These are phyloP conservation scores for Suhomyces pyralidae DNA, from an alignment of 805 yeast genomes.

Conservation along the genomic window DNA sequence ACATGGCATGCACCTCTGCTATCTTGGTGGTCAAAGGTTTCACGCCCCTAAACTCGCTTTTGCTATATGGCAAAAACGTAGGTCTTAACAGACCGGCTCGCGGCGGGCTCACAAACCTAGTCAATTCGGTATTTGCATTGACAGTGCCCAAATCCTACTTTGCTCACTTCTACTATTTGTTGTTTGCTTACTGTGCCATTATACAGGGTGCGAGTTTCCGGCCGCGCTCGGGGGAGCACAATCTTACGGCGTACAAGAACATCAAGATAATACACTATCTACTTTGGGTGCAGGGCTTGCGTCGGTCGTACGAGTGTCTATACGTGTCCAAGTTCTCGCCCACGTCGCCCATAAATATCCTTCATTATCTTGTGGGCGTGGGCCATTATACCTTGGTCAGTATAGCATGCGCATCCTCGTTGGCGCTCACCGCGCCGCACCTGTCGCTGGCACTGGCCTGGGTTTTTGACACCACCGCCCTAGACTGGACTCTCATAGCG, in stretches of 20 bases:
- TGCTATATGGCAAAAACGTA: slow-evolving; percentile 22
- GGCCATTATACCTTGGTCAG: slow-evolving; percentile 50
- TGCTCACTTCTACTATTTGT: slow-evolving; percentile 56
- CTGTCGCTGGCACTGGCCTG: no score
- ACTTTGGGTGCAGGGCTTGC: slow-evolving; percentile 45
- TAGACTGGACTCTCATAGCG: slow-evolving; percentile 24
- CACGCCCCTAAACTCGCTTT: slow-evolving; percentile 16
- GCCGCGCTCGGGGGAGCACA: slow-evolving; percentile 4
- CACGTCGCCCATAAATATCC: slow-evolving; percentile 55
- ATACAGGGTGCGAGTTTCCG: slow-evolving; percentile 17
- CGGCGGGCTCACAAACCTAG: neutral
- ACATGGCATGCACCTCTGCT: slow-evolving; percentile 4
- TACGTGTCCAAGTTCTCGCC: slow-evolving; percentile 46
- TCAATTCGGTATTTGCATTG: slow-evolving; percentile 10
- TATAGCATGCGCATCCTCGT: neutral
- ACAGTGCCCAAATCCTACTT: slow-evolving; percentile 66
- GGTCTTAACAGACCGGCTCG: neutral
- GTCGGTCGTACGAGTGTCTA: slow-evolving; percentile 56
- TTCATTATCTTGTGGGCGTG: slow-evolving; percentile 66
- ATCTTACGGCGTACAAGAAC: slow-evolving; percentile 14
- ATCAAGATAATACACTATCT: slow-evolving; percentile 21
- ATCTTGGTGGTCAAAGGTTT: slow-evolving; percentile 14
- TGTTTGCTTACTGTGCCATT: slow-evolving; percentile 24
- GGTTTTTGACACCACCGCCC: neutral
- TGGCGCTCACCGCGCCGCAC: neutral